phyloP scores from a whole-genome alignment of 192 early-diverging fungal genomes.

The Umbelopsis vinacea region DNA sequence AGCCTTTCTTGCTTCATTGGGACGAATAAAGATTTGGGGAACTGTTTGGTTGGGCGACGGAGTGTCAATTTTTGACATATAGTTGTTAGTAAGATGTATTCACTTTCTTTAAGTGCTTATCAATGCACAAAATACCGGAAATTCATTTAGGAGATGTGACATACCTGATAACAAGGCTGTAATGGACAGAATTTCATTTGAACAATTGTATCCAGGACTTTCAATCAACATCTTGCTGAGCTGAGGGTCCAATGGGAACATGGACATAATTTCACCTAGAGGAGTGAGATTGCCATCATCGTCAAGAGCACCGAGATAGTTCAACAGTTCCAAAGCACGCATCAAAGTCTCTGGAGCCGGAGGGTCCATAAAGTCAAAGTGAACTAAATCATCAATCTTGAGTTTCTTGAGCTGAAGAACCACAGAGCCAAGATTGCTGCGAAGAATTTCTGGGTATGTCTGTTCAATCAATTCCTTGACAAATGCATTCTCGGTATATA shows the following conservation, averaged over 20 bases:
- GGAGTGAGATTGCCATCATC: slow-evolving; percentile 94
- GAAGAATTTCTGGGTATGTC: slow-evolving; percentile 98
- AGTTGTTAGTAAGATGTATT: neutral
- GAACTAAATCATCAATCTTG: slow-evolving; percentile 95
- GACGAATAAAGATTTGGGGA: slow-evolving; percentile 91
- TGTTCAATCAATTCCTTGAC: slow-evolving; percentile 93
- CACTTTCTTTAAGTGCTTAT: too few species aligned
- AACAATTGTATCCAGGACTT: slow-evolving; percentile 83
- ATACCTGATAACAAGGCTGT: slow-evolving; percentile 85
- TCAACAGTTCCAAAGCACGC: slow-evolving; percentile 94
- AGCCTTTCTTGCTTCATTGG: slow-evolving; percentile 82
- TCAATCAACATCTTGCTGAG: slow-evolving; percentile 91
- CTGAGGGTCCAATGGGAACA: slow-evolving; percentile 98
- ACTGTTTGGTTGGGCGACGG: slow-evolving; percentile 47
- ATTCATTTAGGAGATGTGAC: neutral
- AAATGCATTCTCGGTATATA: slow-evolving; percentile 98
- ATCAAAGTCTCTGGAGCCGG: slow-evolving; percentile 98
- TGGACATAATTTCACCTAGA: slow-evolving; percentile 85
- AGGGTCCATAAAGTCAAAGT: slow-evolving; percentile 99
- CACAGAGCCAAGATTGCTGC: slow-evolving; percentile 94
- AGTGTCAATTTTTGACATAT: slow-evolving; percentile 2
- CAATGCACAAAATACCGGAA: too few species aligned
- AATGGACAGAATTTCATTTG: slow-evolving; percentile 94
- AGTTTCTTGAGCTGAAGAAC: slow-evolving; percentile 98
- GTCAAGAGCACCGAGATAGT: slow-evolving; percentile 93